A percentile compares a stretch with the other conserved stretches of the same genome.
Conservation (phyloP, 2,329 filamentous ascomycete species). For the Aureobasidium sp. region DNA sequence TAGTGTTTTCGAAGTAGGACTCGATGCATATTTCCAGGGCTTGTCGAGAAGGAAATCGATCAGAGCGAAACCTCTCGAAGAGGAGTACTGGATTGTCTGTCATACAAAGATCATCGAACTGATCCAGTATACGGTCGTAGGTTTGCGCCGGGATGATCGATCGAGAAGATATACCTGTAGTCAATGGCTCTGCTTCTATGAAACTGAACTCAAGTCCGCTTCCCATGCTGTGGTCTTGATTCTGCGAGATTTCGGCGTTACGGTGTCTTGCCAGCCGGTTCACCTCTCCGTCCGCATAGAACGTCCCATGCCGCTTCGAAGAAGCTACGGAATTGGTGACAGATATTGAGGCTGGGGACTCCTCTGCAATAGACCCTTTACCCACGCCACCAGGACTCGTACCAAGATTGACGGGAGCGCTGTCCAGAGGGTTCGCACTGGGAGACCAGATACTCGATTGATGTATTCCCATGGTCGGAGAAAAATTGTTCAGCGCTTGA, state of each 20-base stretch:
- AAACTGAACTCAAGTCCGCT: neutral
- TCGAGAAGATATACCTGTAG: neutral
- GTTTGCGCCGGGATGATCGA: neutral
- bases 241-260: constrained; percentile 1
- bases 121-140: neutral
- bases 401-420: neutral
- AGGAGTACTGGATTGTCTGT: neutral
- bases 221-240: constrained; percentile 4
- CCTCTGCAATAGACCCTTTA: neutral
- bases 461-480: neutral
- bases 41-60: constrained; percentile 8
- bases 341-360: constrained; percentile 4
- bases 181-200: neutral
- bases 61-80: constrained; percentile 1
- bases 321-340: neutral
- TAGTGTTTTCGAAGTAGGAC: constrained; percentile 5
- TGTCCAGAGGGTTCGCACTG: neutral
- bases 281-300: constrained; percentile 12
- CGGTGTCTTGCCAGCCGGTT: constrained; percentile 3
- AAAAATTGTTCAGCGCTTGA: constrained; percentile 11
- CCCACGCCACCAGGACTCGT: neutral
- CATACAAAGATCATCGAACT: constrained; percentile 1
- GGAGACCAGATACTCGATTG: constrained; percentile 4
- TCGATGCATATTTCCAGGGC: constrained; percentile 4
- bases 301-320: constrained; percentile 14